A percentile compares a stretch with the other conserved stretches of the same genome.
phyloP scores from a whole-genome alignment of 1,284 basidiomycete species.

The Peniophora sp. region DNA sequence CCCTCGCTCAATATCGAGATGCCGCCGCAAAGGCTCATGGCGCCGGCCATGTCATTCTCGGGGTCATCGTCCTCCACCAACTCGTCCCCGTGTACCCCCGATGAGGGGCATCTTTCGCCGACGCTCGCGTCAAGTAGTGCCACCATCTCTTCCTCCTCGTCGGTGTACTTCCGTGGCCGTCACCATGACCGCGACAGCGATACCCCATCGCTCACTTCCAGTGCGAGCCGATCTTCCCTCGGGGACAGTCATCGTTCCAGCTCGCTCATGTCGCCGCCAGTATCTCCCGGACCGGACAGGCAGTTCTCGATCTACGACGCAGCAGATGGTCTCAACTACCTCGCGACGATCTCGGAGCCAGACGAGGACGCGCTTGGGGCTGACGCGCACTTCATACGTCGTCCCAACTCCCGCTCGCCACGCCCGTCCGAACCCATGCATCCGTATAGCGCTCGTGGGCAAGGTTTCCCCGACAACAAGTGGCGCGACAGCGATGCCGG shows the following conservation, averaged over 20 bases:
- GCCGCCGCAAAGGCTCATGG: too few species aligned
- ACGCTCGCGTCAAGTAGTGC: conserved; percentile 11
- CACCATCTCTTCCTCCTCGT: conserved; percentile 15
- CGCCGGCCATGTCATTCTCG: conserved; percentile 6
- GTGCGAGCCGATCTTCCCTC: conserved; percentile 31
- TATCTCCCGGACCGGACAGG: conserved; percentile 23
- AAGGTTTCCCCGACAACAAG: neutral
- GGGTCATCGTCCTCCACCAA: conserved; percentile 26
- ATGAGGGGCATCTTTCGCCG: conserved; percentile 16
- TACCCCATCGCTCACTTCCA: conserved; percentile 35
- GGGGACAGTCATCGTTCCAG: conserved; percentile 19
- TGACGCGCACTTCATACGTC: neutral
- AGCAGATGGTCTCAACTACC: neutral
- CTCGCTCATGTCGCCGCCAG: conserved; percentile 24
- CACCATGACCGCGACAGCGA: conserved; percentile 23
- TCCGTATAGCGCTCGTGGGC: too few species aligned
- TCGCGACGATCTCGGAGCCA: neutral
- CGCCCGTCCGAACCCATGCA: too few species aligned
- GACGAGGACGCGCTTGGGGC: neutral
- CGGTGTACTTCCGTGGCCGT: too few species aligned
- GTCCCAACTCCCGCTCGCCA: too few species aligned
- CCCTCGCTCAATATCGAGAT: too few species aligned
- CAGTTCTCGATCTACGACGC: conserved; percentile 12
- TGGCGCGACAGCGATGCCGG: neutral
- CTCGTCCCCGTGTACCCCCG: conserved; percentile 20